phyloP scores from a whole-genome alignment of 108 stramenopile species.

The Skeletonema potamos region DNA sequence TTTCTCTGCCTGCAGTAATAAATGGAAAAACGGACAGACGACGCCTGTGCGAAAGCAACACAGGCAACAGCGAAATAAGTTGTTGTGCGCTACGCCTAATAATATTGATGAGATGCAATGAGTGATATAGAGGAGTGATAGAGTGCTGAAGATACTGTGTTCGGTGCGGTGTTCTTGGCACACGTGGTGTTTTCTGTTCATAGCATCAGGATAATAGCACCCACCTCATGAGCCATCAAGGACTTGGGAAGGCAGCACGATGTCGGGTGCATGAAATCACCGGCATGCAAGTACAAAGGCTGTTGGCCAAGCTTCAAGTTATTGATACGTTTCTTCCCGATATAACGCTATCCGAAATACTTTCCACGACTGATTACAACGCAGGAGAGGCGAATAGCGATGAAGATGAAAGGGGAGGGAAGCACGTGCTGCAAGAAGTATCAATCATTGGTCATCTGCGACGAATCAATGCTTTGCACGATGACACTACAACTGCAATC shows the following conservation, averaged over 20 bases:
- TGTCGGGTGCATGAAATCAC: not conserved
- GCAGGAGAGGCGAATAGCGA: not conserved
- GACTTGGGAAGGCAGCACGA: not conserved
- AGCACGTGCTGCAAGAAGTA: slow-evolving; percentile 26
- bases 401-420: not conserved
- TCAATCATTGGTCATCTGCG: slow-evolving; percentile 22
- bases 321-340: slow-evolving; percentile 10
- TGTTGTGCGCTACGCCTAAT: too few species aligned
- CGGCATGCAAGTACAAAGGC: slow-evolving; percentile 16
- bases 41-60: too few species aligned
- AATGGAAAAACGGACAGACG: not conserved
- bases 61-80: too few species aligned
- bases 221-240: too few species aligned
- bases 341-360: not conserved
- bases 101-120: too few species aligned
- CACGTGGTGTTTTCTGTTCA: too few species aligned
- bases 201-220: too few species aligned
- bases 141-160: too few species aligned
- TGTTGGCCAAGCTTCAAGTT: slow-evolving; percentile 14
- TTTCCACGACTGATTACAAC: not conserved
- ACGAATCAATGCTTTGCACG: slow-evolving; percentile 13
- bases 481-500: not conserved
- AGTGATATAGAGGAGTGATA: too few species aligned
- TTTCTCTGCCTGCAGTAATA: too few species aligned
- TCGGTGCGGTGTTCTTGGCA: too few species aligned